Evolutionary conservation across 1,139 yeast species (phyloP), one percentile per base, ranked within the genome.

Genomic region (Geotrichum phurueaensis): DNA sequence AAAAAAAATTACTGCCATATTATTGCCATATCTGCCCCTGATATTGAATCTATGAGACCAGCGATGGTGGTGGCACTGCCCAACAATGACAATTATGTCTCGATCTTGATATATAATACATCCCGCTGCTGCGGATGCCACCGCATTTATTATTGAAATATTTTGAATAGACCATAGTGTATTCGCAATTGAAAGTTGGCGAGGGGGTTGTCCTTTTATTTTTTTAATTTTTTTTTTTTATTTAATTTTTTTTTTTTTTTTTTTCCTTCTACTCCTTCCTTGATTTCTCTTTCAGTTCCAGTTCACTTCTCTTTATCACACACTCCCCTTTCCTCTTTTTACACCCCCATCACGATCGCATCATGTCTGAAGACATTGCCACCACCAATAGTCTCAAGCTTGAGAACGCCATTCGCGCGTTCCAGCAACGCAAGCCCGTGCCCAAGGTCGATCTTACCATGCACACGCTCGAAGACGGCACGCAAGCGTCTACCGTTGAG

Each of bases 391-490:
- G 60, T 18, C 49, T 45, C 12, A 57, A 73, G 62, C 64, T 73
- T 13, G 86, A 85, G 69, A 89, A 89, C 68, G 96, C 96, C 15
- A 77, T 90, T 63, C 79, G 84, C 62, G 95, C 92, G 47, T 81
- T 90, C 68, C 82, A 84, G 67, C 79, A 80, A 63, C 84, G 84
- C 69, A 72, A 75, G 49, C 74, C 76, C 15, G 60, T 72, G 47
- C 74, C 72, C 15, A 60, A 67, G 45, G 71, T 70, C 43, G 91
- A 86, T 69, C 79, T 80, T 61, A 79, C 86, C 0, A 69, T 81
- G 5, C 85, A 86, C 69, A 77, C 81, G 13, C 79, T 86, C 64
- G 95, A 87, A 51, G 90, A 88, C 60, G 97, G 97, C 13, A 77
- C 80, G 45, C 72, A 74, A 53, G 79, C 84, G 29, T 80, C 84